A percentile compares a stretch with the other conserved stretches of the same genome.
These are phyloP conservation scores for Apocynum venetum DNA, from an alignment of 257 asterid genomes.

Conservation along the genomic window DNA sequence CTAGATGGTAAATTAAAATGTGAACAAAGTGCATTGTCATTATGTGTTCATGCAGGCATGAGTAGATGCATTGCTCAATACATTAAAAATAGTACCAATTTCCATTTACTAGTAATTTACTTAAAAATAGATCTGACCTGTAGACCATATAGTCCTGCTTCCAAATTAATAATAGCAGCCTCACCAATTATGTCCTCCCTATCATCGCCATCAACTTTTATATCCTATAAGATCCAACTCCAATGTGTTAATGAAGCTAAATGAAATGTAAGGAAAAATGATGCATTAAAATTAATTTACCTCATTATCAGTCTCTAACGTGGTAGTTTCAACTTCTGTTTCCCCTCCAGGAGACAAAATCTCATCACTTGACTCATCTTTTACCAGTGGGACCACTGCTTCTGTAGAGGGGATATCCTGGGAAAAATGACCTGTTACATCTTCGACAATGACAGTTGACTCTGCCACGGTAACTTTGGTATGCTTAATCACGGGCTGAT, in stretches of 20 bases:
- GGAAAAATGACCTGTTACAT: slow-evolving; percentile 35
- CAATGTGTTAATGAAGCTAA: slow-evolving; percentile 14
- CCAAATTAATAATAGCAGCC: slow-evolving; percentile 59
- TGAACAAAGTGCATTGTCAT: background rate
- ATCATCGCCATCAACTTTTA: slow-evolving; percentile 30
- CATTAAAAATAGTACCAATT: background rate
- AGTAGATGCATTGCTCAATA: background rate
- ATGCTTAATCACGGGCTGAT: slow-evolving; percentile 28
- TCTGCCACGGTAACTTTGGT: slow-evolving; percentile 18
- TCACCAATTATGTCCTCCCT: slow-evolving; percentile 44
- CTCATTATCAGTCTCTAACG: slow-evolving; percentile 40
- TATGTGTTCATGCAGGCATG: background rate
- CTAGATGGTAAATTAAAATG: background rate
- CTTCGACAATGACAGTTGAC: slow-evolving; percentile 40
- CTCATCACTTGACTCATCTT: slow-evolving; percentile 39
- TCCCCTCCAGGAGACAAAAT: slow-evolving; percentile 39
- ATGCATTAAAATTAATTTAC: slow-evolving; percentile 29
- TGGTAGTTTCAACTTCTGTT: slow-evolving; percentile 39
- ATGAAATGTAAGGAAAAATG: slow-evolving; percentile 6
- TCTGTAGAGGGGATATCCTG: slow-evolving; percentile 30
- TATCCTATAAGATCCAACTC: slow-evolving; percentile 38
- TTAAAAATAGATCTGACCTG: slow-evolving; percentile 43
- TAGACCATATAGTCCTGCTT: slow-evolving; percentile 72
- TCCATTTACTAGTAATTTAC: background rate
- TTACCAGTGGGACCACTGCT: slow-evolving; percentile 24